A percentile compares a stretch with the other conserved stretches of the same genome.
Conservation (phyloP, 306 rosid species). For the Prosopis cineraria region DNA sequence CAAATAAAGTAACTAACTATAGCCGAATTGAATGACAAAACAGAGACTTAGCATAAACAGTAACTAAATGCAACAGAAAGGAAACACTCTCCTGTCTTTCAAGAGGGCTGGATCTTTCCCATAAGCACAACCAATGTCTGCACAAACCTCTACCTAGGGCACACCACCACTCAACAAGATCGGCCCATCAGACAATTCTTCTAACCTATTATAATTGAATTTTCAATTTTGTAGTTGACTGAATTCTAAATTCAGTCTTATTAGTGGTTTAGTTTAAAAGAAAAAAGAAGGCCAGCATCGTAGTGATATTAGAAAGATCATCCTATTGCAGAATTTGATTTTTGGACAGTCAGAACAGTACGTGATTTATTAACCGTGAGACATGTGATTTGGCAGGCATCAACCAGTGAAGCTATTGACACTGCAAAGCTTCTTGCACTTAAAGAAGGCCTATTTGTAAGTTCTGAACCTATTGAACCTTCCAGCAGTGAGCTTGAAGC, state of each 20-base stretch:
- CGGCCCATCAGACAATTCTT: not conserved
- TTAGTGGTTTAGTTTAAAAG: not conserved
- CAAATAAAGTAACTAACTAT: too few relatives aligned
- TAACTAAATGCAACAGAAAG: too few relatives aligned
- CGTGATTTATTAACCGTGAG: constrained; percentile 27
- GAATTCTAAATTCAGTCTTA: not conserved
- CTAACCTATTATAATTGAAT: not conserved
- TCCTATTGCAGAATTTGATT: constrained; percentile 18
- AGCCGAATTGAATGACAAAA: too few relatives aligned
- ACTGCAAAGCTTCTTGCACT: constrained; percentile 71
- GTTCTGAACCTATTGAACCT: constrained; percentile 38
- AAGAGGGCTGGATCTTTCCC: too few relatives aligned
- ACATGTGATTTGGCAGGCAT: constrained; percentile 50
- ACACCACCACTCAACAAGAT: too few relatives aligned
- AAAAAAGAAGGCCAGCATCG: not conserved
- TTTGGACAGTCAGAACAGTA: not conserved
- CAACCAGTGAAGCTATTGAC: constrained; percentile 75
- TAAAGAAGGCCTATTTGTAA: constrained; percentile 82
- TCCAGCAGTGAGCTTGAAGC: constrained; percentile 5
- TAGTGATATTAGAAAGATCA: constrained; percentile 3
- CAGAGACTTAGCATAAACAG: too few relatives aligned
- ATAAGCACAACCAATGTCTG: too few relatives aligned
- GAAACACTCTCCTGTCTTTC: too few relatives aligned
- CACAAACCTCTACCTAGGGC: too few relatives aligned
- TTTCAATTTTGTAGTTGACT: constrained; percentile 4